A percentile compares a stretch with the other conserved stretches of the same genome.
Evolutionary conservation across 306 rosid genomes (phyloP).

Genomic region (Lathyrus oleraceus): DNA sequence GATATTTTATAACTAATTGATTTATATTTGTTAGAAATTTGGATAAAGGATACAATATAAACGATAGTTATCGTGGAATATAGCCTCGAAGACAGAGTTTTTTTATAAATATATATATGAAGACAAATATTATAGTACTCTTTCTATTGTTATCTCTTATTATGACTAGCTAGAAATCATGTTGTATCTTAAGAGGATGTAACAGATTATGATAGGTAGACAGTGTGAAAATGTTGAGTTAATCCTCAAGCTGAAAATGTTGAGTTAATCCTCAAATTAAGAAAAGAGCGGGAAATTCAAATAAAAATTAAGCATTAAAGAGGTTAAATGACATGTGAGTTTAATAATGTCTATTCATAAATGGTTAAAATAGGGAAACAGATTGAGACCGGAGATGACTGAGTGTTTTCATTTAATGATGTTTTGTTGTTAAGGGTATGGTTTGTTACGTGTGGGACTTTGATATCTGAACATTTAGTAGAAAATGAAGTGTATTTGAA

Average conservation of each 20-base stretch:
- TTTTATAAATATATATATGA: no score
- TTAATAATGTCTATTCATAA: conserved; percentile 28
- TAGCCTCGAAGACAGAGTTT: no score
- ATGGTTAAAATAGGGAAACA: conserved; percentile 9
- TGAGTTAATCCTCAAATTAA: background rate
- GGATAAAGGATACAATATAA: no score
- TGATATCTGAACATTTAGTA: background rate
- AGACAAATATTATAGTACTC: no score
- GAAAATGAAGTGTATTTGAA: background rate
- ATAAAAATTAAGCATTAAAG: background rate
- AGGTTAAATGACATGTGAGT: conserved; percentile 36
- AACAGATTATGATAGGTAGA: no score
- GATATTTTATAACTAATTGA: no score
- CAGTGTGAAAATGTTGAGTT: background rate
- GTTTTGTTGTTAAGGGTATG: conserved; percentile 24
- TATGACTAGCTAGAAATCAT: no score
- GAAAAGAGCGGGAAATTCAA: conserved; percentile 65
- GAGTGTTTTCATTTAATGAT: conserved; percentile 41
- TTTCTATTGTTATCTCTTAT: no score
- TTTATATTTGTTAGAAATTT: no score
- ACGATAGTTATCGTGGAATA: no score
- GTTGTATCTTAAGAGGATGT: no score
- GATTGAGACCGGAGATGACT: conserved; percentile 20
- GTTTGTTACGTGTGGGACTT: conserved; percentile 6
- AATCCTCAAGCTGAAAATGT: background rate